Evolutionary conservation across 768 basidiomycete genomes (phyloP).

Genomic region (Termitomyces sp.): DNA sequence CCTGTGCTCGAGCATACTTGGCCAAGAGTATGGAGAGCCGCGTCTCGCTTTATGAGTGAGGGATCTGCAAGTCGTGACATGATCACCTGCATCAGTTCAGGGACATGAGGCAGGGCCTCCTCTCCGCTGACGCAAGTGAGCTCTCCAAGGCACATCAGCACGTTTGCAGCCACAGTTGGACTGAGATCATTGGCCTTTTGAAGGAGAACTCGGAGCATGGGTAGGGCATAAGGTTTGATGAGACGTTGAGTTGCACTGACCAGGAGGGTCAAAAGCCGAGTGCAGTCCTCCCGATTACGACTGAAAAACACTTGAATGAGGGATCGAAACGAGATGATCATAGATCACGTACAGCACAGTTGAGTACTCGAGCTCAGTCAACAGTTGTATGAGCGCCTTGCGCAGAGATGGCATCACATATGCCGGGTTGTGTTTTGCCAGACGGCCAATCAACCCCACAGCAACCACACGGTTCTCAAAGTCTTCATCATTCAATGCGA

Average conservation of each 20-base stretch:
- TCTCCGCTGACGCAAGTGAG: slow-evolving; percentile 92
- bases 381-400: slow-evolving; percentile 91
- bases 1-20: slow-evolving; percentile 96
- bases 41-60: slow-evolving; percentile 84
- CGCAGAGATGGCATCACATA: slow-evolving; percentile 98
- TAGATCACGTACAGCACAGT: slow-evolving; percentile 57
- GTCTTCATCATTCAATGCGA: slow-evolving; percentile 95
- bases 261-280: slow-evolving; percentile 82
- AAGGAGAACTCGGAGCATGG: slow-evolving; percentile 90
- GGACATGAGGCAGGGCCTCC: slow-evolving; percentile 78
- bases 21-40: slow-evolving; percentile 90
- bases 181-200: slow-evolving; percentile 85
- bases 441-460: slow-evolving; percentile 85
- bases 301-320: slow-evolving; percentile 29
- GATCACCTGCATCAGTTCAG: slow-evolving; percentile 87
- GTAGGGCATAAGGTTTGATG: slow-evolving; percentile 93
- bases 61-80: slow-evolving; percentile 89
- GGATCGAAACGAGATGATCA: background rate
- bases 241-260: slow-evolving; percentile 90
- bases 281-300: slow-evolving; percentile 88
- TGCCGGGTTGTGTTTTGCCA: slow-evolving; percentile 94
- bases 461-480: slow-evolving; percentile 94
- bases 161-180: slow-evolving; percentile 85
- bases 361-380: slow-evolving; percentile 96
- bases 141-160: slow-evolving; percentile 93